These are phyloP conservation scores for Termitomyces sp. DNA, from an alignment of 768 basidiomycete genomes.

Conservation along the genomic window DNA sequence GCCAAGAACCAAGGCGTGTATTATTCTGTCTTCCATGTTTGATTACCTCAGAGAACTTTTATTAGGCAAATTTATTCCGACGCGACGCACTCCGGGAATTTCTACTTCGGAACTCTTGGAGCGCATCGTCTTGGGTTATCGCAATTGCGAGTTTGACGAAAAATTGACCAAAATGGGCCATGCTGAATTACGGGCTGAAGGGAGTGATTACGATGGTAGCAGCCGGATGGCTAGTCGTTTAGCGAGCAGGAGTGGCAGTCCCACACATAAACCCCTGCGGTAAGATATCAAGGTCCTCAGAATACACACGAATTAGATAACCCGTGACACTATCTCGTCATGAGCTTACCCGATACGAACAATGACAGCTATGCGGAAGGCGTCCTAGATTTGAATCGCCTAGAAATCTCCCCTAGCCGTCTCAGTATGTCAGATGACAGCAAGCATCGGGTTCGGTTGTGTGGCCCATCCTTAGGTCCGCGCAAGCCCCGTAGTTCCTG, in stretches of 20 bases:
- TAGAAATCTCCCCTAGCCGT: too few relatives aligned
- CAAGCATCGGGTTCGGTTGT: too few relatives aligned
- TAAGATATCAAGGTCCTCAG: background rate
- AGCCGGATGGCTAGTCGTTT: slow-evolving; percentile 30
- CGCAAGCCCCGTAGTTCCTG: too few relatives aligned
- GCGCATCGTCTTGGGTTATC: slow-evolving; percentile 85
- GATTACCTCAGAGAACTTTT: background rate
- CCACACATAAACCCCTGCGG: slow-evolving; percentile 9
- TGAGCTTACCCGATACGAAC: background rate
- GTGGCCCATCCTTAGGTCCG: too few relatives aligned
- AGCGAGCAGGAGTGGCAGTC: slow-evolving; percentile 26
- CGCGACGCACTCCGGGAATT: slow-evolving; percentile 88
- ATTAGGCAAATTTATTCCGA: slow-evolving; percentile 90
- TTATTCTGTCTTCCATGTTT: background rate
- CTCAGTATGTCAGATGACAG: too few relatives aligned
- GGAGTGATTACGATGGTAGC: slow-evolving; percentile 44
- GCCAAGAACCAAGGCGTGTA: slow-evolving; percentile 68
- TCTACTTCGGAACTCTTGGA: slow-evolving; percentile 92
- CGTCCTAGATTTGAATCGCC: too few relatives aligned
- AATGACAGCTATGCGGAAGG: background rate
- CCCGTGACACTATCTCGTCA: background rate
- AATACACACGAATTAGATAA: background rate
- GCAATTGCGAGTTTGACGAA: slow-evolving; percentile 78
- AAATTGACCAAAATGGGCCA: slow-evolving; percentile 89
- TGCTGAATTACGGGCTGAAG: slow-evolving; percentile 63